Evolutionary conservation across 257 asterid species (phyloP), one percentile per base, ranked within the genome.

Genomic region (Solanum chilense): DNA sequence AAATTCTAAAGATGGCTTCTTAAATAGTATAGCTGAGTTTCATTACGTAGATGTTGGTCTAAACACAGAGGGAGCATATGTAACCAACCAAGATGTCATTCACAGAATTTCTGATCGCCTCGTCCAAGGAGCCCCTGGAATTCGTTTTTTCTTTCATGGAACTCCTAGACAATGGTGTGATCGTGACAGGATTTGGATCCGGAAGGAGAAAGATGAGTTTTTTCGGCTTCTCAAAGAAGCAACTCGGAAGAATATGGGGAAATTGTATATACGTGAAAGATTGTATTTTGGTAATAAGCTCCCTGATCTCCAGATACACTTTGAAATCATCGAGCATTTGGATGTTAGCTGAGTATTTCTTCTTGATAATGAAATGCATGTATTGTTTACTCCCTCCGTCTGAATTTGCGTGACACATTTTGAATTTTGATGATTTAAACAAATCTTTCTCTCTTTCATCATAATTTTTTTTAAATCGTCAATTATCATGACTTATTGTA

Each of bases 91-190:
- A 89, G 98, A 95, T 47, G 90, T 89, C 82, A 92, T 95, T 37
- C 91, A 92, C 56, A 86, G 88, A 86, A 87, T 97, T 27, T 92
- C 96, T 9, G 93, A 93, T 39, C 77, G 66, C 45, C 90, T 95
- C 11, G 66, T 73, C 60, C 91, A 83, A 76, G 92, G 96, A 78
- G 89, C 91, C 23, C 88, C 87, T 21, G 95, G 95, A 35, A 87
- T 97, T 27, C 93, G 97, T 23, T 89, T 95, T 86, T 88, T 97
- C 77, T 91, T 97, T 44, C 99, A 97, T 66, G 99, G 99, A 85
- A 97, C 99, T 27, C 99, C 99, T 20, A 93, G 98, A 47, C 99
- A 97, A 84, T 97, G 99, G 98, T 70, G 85, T 88, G 98, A 97
- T 47, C 90, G 93, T 84, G 89, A 96, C 88, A 92, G 98, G 41